Base-by-base conservation (phyloP, 805 yeast genomes). In the Yarrowia keelungensis region DNA sequence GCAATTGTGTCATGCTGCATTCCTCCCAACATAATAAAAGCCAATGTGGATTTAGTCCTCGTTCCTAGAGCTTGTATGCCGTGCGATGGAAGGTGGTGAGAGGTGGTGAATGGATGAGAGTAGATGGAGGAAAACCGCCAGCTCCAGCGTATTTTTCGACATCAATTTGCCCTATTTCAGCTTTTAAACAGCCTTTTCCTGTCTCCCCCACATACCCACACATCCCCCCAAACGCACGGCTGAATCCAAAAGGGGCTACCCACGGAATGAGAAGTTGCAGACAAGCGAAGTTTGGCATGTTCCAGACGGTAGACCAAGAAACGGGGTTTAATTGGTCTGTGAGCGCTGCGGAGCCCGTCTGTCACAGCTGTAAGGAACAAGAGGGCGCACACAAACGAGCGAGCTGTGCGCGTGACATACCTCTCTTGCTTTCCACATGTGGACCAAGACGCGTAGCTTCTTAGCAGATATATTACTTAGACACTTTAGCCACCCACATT, bases 1-100 rank as follows among this genome's bases (percentile, higher is more conserved):
- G 58, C n/a, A 19, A 53, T 53, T 53, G 59, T 53, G 59, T 53
- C 59, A 53, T 53, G 16, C 39, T 53, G 59, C 59, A 53, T 53
- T 53, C 45, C 32, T 53, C 59, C 59, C 59, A 53, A 51, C 56
- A 35, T 51, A 51, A 51, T 35, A 35, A 53, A 39, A 38, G 59
- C 19, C 35, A 14, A 53, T 22, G 16, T 14, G n/a, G 5, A 2
- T 38, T 53, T 35, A 53, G 45, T 16, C 53, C 19, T 39, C 4
- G 59, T 53, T 38, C 59, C 59, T 53, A 19, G 22, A 53, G 43
- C 19, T 53, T 53, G 22, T 53, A 8, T 19, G 59, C 59, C 59
- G 59, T 53, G 59, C 59, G 59, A 53, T 53, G 59, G 12, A 19
- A 19, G 35, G 26, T 35, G 19, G 19, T 7, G 32, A 26, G 8